Conservation (phyloP, 2,329 filamentous ascomycete species). For the Aaosphaeria arxii region DNA sequence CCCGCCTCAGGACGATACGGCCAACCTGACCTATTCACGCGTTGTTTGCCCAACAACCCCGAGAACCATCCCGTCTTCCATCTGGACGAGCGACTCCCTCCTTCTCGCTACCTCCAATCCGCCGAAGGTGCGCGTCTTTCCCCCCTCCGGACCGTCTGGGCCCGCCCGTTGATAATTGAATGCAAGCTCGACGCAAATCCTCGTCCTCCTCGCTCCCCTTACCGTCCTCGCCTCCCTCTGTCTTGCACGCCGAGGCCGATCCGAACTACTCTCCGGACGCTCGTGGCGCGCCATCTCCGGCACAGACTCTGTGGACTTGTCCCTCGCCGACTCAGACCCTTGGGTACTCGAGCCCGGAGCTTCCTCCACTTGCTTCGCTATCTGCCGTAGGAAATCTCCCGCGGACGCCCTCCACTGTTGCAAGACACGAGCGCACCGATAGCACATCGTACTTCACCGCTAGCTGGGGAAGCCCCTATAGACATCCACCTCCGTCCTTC, state of each 20-base stretch:
- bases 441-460: slow-evolving; percentile 64
- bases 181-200: slow-evolving; percentile 38
- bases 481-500: slow-evolving; percentile 55
- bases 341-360: slow-evolving; percentile 40
- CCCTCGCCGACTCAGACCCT: slow-evolving; percentile 40
- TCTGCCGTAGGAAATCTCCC: slow-evolving; percentile 29
- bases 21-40: slow-evolving; percentile 14
- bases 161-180: slow-evolving; percentile 29
- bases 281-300: slow-evolving; percentile 26
- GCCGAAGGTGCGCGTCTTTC: slow-evolving; percentile 20
- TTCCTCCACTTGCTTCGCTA: slow-evolving; percentile 35
- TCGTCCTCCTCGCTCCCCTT: slow-evolving; percentile 25
- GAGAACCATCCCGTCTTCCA: slow-evolving; percentile 6
- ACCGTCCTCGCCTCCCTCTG: slow-evolving; percentile 35
- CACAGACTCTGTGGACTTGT: slow-evolving; percentile 37
- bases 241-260: slow-evolving; percentile 21
- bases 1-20: slow-evolving; percentile 10
- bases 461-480: slow-evolving; percentile 91
- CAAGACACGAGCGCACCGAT: slow-evolving; percentile 37
- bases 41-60: slow-evolving; percentile 11
- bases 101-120: slow-evolving; percentile 16
- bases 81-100: slow-evolving; percentile 6
- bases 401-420: slow-evolving; percentile 33
- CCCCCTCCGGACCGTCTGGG: slow-evolving; percentile 8
- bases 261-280: slow-evolving; percentile 21